phyloP scores from a whole-genome alignment of 495 filamentous ascomycete species.

The Penicillium coffeae region DNA sequence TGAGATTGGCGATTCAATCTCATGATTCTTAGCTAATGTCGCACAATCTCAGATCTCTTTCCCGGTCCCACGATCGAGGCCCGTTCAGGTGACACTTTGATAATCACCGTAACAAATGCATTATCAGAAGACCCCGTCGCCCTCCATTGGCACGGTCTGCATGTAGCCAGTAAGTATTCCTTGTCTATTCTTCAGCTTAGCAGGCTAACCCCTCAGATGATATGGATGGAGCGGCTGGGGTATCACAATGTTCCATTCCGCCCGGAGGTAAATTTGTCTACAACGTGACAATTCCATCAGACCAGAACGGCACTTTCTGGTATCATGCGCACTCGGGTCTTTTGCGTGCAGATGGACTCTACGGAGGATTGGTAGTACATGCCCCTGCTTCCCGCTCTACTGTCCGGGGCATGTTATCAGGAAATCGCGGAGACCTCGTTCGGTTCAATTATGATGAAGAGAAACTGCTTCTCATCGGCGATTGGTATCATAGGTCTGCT shows the following conservation, averaged over 20 bases:
- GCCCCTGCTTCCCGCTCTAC: constrained; percentile 43
- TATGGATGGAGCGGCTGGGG: constrained; percentile 70
- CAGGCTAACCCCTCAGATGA: constrained; percentile 20
- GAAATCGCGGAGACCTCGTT: neutral
- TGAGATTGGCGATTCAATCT: no score
- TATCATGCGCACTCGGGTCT: constrained; percentile 70
- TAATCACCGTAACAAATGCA: constrained; percentile 67
- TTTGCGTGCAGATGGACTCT: constrained; percentile 70
- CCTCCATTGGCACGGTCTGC: constrained; percentile 75
- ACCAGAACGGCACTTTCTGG: constrained; percentile 79
- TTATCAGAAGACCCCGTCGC: constrained; percentile 64
- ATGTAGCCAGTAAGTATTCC: constrained; percentile 56
- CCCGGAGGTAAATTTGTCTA: constrained; percentile 67
- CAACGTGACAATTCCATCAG: constrained; percentile 67
- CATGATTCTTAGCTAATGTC: no score
- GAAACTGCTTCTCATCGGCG: constrained; percentile 45
- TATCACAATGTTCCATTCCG: constrained; percentile 62
- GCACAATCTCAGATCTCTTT: constrained; percentile 25
- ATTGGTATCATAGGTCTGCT: constrained; percentile 49
- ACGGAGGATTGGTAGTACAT: constrained; percentile 68
- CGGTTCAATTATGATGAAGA: constrained; percentile 36
- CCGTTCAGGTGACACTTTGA: constrained; percentile 59
- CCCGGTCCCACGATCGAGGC: constrained; percentile 39
- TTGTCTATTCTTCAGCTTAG: no score
- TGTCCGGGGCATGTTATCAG: constrained; percentile 23